These are phyloP conservation scores for Pleurostoma richardsiae DNA, from an alignment of 2,329 filamentous ascomycete species.

Conservation along the genomic window DNA sequence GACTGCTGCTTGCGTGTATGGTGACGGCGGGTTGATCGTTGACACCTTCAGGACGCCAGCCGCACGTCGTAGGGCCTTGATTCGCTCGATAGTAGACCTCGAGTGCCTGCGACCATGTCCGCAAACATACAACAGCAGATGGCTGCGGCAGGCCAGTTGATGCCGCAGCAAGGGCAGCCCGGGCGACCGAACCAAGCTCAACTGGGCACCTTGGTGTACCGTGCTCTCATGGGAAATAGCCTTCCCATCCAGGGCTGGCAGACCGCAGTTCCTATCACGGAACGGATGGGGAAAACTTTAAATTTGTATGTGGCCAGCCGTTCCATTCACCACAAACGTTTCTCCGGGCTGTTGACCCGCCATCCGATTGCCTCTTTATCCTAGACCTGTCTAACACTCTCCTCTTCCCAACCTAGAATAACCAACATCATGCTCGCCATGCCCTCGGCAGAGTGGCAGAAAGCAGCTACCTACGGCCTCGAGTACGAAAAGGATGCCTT, in stretches of 20 bases:
- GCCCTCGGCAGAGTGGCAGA: slow-evolving; percentile 31
- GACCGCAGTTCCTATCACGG: slow-evolving; percentile 16
- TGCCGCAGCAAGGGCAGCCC: slow-evolving; percentile 26
- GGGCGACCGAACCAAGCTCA: slow-evolving; percentile 3
- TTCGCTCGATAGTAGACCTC: neutral
- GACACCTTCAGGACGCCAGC: neutral
- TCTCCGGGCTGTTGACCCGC: no score
- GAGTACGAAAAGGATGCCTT: slow-evolving; percentile 44
- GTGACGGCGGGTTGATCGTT: no score
- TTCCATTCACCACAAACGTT: no score
- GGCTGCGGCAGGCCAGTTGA: slow-evolving; percentile 40
- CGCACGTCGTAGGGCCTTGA: slow-evolving; percentile 7
- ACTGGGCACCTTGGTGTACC: slow-evolving; percentile 7
- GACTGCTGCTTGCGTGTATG: slow-evolving; percentile 3
- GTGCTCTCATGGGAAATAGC: slow-evolving; percentile 18
- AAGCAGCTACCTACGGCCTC: slow-evolving; percentile 35
- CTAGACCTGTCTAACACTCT: no score
- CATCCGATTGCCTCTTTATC: no score
- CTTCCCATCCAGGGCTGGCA: slow-evolving; percentile 24
- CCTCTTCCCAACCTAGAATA: slow-evolving; percentile 31
- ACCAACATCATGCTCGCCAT: slow-evolving; percentile 45
- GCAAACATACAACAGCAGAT: slow-evolving; percentile 52
- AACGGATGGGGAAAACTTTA: slow-evolving; percentile 25
- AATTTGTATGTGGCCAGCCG: slow-evolving; percentile 24
- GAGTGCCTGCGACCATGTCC: slow-evolving; percentile 47